Base-by-base conservation (phyloP, 1,284 basidiomycete genomes). In the Ceratobasidium theobromae region DNA sequence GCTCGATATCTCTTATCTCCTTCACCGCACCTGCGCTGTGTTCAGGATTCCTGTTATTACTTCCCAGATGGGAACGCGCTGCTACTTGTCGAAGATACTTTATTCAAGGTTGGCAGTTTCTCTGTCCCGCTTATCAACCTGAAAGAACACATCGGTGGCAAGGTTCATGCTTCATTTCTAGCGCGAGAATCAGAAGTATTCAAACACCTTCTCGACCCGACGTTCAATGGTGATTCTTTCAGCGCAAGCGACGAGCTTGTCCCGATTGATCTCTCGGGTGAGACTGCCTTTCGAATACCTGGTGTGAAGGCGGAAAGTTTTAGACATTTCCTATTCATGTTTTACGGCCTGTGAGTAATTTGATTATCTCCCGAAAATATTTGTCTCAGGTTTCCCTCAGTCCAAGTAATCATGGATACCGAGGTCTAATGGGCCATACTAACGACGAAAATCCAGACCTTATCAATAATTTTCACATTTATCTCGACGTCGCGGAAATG, bases 401-500 rank as follows among this genome's bases (percentile, higher is more conserved):
- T 3, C 48, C 58, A 27, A 62, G 14, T 27, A 48, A 52, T 35
- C 46, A 62, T 30, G 16, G 25, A 9, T 62, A 62, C 18, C 57
- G 57, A 2, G 23, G 9, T 21, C 12, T 60, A 27, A 32, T 60
- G 11, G 14, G 45, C 16, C n/a, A 49, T 23, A 8, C 21, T 32
- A 32, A 21, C 4, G 32, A 62, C 30, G 9, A n/a, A 28, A 35
- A 46, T 38, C 46, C 35, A 32, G 32, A 16, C 18, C 23, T 1
- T 23, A 40, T 51, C 9, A 1, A 33, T 21, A 52, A 41, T 12
- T 62, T 62, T 30, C 58, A 33, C 25, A 35, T 62, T 16, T 62
- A 62, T 30, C 46, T 62, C 16, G 58, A 62, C 35, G 58, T 62
- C 12, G 58, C 58, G 12, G 58, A 62, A 11, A 33, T 62, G 21